phyloP scores from a whole-genome alignment of 202 grass and related monocot genomes.

The Panicum hallii region DNA sequence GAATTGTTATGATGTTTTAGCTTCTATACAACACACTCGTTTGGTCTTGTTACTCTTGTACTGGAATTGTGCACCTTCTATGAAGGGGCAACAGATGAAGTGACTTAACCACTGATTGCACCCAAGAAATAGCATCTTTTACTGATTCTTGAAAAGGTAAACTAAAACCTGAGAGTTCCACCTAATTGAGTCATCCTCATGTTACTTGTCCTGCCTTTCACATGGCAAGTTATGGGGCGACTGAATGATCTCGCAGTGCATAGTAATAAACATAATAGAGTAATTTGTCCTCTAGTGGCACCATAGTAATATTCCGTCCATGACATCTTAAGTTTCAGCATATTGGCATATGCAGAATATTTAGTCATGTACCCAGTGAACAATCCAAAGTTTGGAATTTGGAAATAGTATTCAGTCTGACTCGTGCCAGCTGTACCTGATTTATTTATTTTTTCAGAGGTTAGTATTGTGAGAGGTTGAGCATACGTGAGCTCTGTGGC shows the following conservation, averaged over 20 bases:
- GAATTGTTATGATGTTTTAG: constrained; percentile 4
- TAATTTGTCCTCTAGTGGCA: constrained; percentile 20
- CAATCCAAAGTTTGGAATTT: constrained; percentile 32
- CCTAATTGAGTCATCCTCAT: constrained; percentile 4
- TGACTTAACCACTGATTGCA: constrained; percentile 13
- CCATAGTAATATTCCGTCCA: constrained; percentile 16
- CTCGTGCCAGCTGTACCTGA: constrained; percentile 25
- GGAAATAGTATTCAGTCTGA: background rate
- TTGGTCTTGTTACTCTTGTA: background rate
- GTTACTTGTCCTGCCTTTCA: constrained; percentile 4
- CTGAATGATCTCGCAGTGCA: background rate
- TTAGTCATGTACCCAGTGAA: constrained; percentile 18
- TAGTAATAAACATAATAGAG: background rate
- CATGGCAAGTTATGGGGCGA: background rate
- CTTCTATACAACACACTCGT: background rate
- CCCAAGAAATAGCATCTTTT: background rate
- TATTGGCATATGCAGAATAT: constrained; percentile 23
- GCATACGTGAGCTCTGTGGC: background rate
- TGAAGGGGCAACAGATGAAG: background rate
- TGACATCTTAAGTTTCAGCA: background rate
- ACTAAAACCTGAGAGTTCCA: background rate
- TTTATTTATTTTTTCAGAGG: background rate
- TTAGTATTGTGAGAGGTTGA: constrained; percentile 10
- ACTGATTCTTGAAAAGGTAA: constrained; percentile 1
- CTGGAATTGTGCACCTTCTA: background rate